A percentile compares a stretch with the other conserved stretches of the same genome.
These are phyloP conservation scores for Mucor plumbeus DNA, from an alignment of 371 early-diverging fungal genomes.

Conservation along the genomic window DNA sequence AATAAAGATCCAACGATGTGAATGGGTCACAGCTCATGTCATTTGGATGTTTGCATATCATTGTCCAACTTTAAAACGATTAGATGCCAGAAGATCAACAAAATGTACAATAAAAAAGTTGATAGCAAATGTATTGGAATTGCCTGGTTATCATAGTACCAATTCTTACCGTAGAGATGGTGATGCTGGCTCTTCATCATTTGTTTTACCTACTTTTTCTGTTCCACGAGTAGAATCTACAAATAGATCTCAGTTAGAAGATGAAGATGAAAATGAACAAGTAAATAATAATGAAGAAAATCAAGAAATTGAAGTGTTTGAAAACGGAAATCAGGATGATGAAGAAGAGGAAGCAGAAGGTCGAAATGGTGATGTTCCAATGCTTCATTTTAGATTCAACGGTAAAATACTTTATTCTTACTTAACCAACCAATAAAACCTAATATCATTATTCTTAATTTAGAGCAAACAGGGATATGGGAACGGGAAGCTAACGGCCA, in stretches of 20 bases:
- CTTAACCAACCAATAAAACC: not conserved
- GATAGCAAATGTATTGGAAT: slow-evolving; percentile 26
- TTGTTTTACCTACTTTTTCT: not conserved
- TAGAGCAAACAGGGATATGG: slow-evolving; percentile 21
- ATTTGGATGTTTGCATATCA: slow-evolving; percentile 50
- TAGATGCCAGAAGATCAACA: slow-evolving; percentile 55
- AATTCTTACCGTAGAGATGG: not conserved
- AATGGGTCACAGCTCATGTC: slow-evolving; percentile 62
- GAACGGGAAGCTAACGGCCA: slow-evolving; percentile 9
- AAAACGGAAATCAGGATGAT: not conserved
- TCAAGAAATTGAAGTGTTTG: not conserved
- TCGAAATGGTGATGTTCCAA: slow-evolving; percentile 2
- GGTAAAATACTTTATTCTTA: not conserved
- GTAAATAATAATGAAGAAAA: slow-evolving; percentile 3
- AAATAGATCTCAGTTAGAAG: not conserved
- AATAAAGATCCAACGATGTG: slow-evolving; percentile 59
- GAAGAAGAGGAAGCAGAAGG: slow-evolving; percentile 21
- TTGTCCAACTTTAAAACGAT: slow-evolving; percentile 41
- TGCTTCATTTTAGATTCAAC: slow-evolving; percentile 17
- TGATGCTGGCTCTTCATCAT: not conserved
- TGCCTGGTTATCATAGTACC: not conserved
- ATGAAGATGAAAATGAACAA: not conserved
- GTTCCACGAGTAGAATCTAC: not conserved
- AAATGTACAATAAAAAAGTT: slow-evolving; percentile 48
- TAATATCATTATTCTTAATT: not conserved